Evolutionary conservation across 2,329 filamentous ascomycete species (phyloP).

Genomic region (Fusarium succisae): DNA sequence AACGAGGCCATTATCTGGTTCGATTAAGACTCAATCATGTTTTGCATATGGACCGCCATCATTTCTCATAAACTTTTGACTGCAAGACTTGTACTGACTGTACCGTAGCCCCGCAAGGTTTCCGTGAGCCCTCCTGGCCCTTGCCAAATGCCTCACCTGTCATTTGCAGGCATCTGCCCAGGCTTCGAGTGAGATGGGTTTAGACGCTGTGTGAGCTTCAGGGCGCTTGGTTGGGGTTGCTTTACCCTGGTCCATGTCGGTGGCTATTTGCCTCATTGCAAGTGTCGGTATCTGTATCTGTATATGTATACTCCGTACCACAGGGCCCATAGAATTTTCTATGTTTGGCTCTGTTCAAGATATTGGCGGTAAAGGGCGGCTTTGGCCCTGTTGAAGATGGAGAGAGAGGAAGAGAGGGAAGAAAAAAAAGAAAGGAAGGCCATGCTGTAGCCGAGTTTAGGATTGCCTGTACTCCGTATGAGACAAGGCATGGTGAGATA

Average conservation of each 20-base stretch:
- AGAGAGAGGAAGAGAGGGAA: constrained; percentile 2
- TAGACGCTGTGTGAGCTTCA: constrained; percentile 38
- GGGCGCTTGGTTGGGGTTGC: constrained; percentile 33
- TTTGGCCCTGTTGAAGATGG: not conserved
- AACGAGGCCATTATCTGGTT: constrained; percentile 1
- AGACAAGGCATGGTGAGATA: constrained; percentile 28
- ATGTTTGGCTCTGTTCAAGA: not conserved
- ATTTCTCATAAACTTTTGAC: constrained; percentile 1
- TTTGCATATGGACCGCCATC: not conserved
- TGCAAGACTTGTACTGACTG: constrained; percentile 1
- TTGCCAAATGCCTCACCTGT: constrained; percentile 8
- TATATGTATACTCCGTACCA: not conserved
- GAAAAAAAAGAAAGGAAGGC: not conserved
- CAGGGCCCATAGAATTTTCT: not conserved
- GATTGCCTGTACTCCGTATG: not conserved
- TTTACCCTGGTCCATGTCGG: constrained; percentile 16
- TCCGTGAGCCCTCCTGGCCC: constrained; percentile 6
- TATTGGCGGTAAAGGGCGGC: constrained; percentile 2
- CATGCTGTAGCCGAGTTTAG: not conserved
- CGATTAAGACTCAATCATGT: not conserved
- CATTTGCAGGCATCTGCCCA: constrained; percentile 1
- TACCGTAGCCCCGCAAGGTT: constrained; percentile 11
- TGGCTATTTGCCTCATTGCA: constrained; percentile 19
- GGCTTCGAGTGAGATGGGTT: constrained; percentile 20
- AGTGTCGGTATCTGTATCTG: not conserved